These are phyloP conservation scores for Cercis canadensis DNA, from an alignment of 306 rosid species.

Conservation along the genomic window DNA sequence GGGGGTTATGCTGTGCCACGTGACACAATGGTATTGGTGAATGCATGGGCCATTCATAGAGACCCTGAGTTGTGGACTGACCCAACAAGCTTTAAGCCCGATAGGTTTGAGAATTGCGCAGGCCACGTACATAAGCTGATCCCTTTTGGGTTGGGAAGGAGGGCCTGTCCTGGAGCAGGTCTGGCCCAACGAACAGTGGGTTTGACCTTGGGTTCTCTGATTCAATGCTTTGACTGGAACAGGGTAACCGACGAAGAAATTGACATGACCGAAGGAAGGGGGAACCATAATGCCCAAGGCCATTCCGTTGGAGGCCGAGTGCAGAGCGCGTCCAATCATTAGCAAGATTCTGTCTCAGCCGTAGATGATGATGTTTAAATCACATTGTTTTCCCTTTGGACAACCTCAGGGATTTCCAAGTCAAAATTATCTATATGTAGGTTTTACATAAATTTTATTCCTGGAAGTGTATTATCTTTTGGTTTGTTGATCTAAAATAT, in stretches of 20 bases:
- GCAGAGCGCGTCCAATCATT: constrained; percentile 51
- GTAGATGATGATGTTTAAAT: neutral
- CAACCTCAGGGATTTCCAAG: too few relatives aligned
- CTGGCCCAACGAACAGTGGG: neutral
- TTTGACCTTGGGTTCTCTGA: neutral
- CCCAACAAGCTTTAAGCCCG: constrained; percentile 25
- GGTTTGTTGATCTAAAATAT: too few relatives aligned
- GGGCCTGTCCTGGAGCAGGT: constrained; percentile 21
- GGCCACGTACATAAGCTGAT: constrained; percentile 14
- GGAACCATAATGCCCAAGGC: constrained; percentile 34
- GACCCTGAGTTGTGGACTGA: constrained; percentile 27
- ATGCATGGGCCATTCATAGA: constrained; percentile 41
- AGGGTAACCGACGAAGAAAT: neutral
- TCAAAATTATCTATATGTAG: too few relatives aligned
- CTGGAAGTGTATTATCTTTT: too few relatives aligned
- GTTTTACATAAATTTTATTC: too few relatives aligned
- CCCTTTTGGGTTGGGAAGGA: constrained; percentile 25
- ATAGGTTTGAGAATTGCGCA: constrained; percentile 21
- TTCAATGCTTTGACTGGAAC: constrained; percentile 33
- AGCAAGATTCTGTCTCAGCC: neutral
- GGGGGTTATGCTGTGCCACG: constrained; percentile 36
- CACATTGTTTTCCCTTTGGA: neutral
- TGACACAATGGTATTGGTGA: constrained; percentile 36
- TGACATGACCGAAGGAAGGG: constrained; percentile 28
- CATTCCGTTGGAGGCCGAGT: constrained; percentile 57